Evolutionary conservation across 495 filamentous ascomycete species (phyloP).

Genomic region (Collariella sp.): DNA sequence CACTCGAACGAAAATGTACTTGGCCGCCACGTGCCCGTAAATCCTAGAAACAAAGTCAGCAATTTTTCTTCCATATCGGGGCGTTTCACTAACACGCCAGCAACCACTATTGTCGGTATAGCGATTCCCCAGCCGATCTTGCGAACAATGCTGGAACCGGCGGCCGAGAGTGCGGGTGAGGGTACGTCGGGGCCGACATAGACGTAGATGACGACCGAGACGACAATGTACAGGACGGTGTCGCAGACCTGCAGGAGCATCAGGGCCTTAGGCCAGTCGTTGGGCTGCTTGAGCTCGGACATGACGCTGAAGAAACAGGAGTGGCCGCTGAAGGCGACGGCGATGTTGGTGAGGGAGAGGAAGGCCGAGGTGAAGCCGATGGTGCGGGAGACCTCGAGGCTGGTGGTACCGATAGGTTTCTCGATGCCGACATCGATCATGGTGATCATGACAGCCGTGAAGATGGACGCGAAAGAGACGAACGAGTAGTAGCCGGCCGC

Average conservation of each 20-base stretch:
- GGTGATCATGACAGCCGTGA: conserved; percentile 18
- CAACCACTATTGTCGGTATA: conserved; percentile 54
- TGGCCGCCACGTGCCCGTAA: conserved; percentile 41
- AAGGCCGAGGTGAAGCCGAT: conserved; percentile 14
- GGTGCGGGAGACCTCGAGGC: conserved; percentile 6
- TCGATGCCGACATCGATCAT: conserved; percentile 20
- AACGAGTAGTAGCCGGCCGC: conserved; percentile 17
- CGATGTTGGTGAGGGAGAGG: conserved; percentile 17
- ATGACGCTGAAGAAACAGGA: conserved; percentile 20
- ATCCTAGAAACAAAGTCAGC: no score
- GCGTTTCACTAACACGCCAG: no score
- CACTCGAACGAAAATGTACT: conserved; percentile 50
- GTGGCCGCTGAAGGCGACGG: conserved; percentile 19
- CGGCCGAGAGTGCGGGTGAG: conserved; percentile 21
- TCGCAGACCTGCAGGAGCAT: conserved; percentile 13
- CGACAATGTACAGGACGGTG: conserved; percentile 15
- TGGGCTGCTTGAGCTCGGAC: conserved; percentile 16
- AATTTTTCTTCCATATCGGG: no score
- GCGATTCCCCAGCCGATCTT: conserved; percentile 61
- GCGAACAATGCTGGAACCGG: conserved; percentile 22
- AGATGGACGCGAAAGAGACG: conserved; percentile 17
- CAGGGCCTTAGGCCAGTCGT: conserved; percentile 20
- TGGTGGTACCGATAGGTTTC: conserved; percentile 12
- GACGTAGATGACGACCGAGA: conserved; percentile 44
- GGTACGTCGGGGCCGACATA: conserved; percentile 49